phyloP scores from a whole-genome alignment of 2,329 filamentous ascomycete genomes.

The Cercospora sp. region DNA sequence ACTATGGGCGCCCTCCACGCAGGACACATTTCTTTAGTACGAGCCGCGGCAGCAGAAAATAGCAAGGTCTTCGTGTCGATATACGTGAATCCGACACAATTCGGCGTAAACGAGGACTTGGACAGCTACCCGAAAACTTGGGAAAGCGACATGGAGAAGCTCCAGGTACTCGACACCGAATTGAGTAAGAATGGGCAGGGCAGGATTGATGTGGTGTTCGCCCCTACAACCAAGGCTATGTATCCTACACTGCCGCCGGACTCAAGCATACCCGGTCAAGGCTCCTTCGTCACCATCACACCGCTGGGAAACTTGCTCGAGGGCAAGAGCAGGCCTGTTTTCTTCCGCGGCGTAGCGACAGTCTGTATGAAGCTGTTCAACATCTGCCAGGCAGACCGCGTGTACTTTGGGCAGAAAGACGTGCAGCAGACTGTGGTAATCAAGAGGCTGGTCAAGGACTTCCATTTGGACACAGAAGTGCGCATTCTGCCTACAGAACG shows the following conservation, averaged over 20 bases:
- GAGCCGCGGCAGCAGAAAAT: conserved; percentile 79
- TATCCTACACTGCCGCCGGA: conserved; percentile 79
- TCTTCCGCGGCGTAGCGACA: conserved; percentile 94
- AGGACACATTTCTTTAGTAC: conserved; percentile 83
- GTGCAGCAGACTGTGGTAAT: conserved; percentile 94
- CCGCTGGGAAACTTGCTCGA: conserved; percentile 80
- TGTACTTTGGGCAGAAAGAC: conserved; percentile 97
- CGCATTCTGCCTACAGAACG: conserved; percentile 72
- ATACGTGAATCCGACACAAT: conserved; percentile 96
- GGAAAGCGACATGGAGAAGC: conserved; percentile 68
- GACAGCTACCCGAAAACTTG: conserved; percentile 87
- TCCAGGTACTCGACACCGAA: conserved; percentile 69
- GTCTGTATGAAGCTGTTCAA: conserved; percentile 95
- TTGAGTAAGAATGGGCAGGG: conserved; percentile 60
- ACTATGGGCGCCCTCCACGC: conserved; percentile 98
- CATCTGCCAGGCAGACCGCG: conserved; percentile 72
- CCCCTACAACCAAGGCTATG: conserved; percentile 78
- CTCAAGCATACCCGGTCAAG: conserved; percentile 71
- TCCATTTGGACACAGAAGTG: conserved; percentile 75
- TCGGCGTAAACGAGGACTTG: conserved; percentile 85
- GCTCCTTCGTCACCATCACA: conserved; percentile 88
- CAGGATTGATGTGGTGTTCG: conserved; percentile 78
- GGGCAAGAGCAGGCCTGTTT: conserved; percentile 82
- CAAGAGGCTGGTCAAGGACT: conserved; percentile 81
- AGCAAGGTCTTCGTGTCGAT: conserved; percentile 86